Evolutionary conservation across 1,284 basidiomycete species (phyloP), one percentile per base, ranked within the genome.

Genomic region (Sphaerobolus stellatus): DNA sequence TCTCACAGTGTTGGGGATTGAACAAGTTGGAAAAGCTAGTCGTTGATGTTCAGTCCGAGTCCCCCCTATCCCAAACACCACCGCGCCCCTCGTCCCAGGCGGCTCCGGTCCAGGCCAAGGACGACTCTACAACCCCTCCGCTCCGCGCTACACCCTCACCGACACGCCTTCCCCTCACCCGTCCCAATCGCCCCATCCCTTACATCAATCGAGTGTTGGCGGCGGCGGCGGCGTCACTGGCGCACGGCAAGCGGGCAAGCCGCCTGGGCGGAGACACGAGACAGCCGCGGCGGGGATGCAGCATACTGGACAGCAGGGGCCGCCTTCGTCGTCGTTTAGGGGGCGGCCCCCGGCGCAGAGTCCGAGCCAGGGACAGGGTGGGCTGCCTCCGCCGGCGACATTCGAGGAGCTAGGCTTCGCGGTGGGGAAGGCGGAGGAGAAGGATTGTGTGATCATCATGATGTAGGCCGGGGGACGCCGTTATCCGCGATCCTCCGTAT

Each of bases 321-420:
- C n/a, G n/a, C n/a, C n/a, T n/a, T n/a, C n/a, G n/a, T n/a, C n/a
- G n/a, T n/a, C n/a, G n/a, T n/a, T n/a, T n/a, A n/a, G n/a, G n/a
- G n/a, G n/a, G n/a, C n/a, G n/a, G n/a, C n/a, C n/a, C n/a, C n/a
- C n/a, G n/a, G n/a, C n/a, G n/a, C n/a, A n/a, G n/a, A n/a, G n/a
- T n/a, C n/a, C n/a, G n/a, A n/a, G n/a, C n/a, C n/a, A n/a, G n/a
- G n/a, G n/a, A n/a, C n/a, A n/a, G n/a, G n/a, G n/a, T n/a, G n/a
- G n/a, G n/a, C n/a, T n/a, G n/a, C n/a, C n/a, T n/a, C n/a, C n/a
- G n/a, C n/a, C n/a, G n/a, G n/a, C n/a, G n/a, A 95, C 92, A 43
- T 97, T 96, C 71, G 89, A 87, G 31, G 94, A 96, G 75, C 95
- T 96, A 93, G 93, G 93, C 0, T 86, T 93, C 63, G 77, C 82